Evolutionary conservation across 345 rosid genomes (phyloP), one percentile per base, ranked within the genome.

Genomic region (Geranium brycei): DNA sequence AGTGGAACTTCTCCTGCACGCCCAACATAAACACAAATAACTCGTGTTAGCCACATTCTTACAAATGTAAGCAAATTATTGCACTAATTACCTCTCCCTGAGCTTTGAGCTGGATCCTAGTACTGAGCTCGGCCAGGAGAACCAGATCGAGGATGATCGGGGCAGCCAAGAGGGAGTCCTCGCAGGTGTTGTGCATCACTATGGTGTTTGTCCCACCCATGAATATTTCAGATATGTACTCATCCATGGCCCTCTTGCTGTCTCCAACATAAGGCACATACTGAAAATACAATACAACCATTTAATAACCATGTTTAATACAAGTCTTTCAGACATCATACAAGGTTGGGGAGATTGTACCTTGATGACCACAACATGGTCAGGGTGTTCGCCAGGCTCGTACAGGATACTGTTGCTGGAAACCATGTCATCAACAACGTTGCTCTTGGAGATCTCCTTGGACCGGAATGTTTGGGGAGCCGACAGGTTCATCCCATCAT

Each of bases 231-330:
- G 99, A 93, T 41, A 90, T 87, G 81, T 90, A 93, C 77, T 93
- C 99, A 71, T 93, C 99, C 97, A 90, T 86, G 57, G 99, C 99
- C 67, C 97, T 85, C 87, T 93, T 89, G 86, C 99, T 89, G 72
- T 93, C 99, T 17, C 80, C 97, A 3, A 93, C 96, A 72, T 85
- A 90, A 2, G 97, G 97, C 73, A 93, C 97, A 69, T 93, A 86
- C 99, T 91, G 23, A 68, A 78, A 57, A 4, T 23, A 23, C 28
- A 23, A 23, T 23, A 23, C 28, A 23, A 23, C 28, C 28, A 2
- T 23, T 23, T 23, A 23, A 23, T 23, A 23, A 23, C 28, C 28
- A 23, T 23, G 28, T 23, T 0, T 23, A 2, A 23, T 23, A 23
- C 28, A 23, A 23, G 28, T 23, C 28, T 23, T 23, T 23, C 28